Evolutionary conservation across 768 basidiomycete genomes (phyloP), one percentile per base, ranked within the genome.

Genomic region (Mycena belliarum): DNA sequence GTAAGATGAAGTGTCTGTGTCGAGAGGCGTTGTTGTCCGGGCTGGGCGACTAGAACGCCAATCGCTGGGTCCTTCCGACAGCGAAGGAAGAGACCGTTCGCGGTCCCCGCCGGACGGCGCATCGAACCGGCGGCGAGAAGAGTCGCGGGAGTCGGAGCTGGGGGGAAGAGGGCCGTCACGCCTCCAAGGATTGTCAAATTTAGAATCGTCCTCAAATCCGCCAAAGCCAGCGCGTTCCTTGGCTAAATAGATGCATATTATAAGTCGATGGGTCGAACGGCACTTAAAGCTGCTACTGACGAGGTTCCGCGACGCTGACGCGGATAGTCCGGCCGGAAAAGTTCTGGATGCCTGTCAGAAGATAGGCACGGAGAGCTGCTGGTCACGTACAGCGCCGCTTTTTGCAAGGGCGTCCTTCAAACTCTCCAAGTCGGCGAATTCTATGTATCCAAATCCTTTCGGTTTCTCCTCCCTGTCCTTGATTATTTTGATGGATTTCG

Each of bases 371-470:
- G 15, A 18, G 37, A n/a, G 7, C 46, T 29, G n/a, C 14, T 47
- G 10, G 37, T 40, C 41, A 73, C 91, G 69, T 59, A 93, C 92
- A 28, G 81, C 71, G 52, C 89, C 91, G 24, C 78, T 82, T 74
- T 85, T 88, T 21, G 79, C 73, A 35, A 99, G 74, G 6, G 89
- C 97, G 57, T 87, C 86, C 74, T 95, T 95, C 49, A 98, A 75
- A 45, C 85, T 88, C 20, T 95, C 93, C 55, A 94, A 68, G 50
- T 88, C 89, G n/a, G 80, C 82, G 68, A 98, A 98, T 70, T 99
- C 97, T 57, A 98, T 86, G 71, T 99, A 98, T 32, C 96, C 97
- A 74, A 98, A 98, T 1, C 97, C 97, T 73, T 98, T 98, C 20
- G 95, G 93, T 70, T 93, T 94, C 47, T 95, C 95, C 51, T 95